Conservation (phyloP, 1,284 basidiomycete species). For the Malassezia pachydermatis region DNA sequence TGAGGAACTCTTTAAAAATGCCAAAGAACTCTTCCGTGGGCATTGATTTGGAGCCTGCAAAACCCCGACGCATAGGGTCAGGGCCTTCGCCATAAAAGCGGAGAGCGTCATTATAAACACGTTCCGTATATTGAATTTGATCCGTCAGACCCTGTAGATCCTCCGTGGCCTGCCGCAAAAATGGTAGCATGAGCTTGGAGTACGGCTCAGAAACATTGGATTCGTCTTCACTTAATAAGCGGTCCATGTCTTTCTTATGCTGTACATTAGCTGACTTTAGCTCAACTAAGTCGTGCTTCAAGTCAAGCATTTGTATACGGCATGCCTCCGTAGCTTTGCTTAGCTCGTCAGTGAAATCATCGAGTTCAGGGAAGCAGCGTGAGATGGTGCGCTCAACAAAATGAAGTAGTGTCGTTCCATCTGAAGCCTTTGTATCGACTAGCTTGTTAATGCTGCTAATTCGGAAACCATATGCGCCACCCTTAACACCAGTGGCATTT, state of each 20-base stretch:
- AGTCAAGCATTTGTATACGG: conserved; percentile 52
- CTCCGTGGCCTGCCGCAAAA: conserved; percentile 32
- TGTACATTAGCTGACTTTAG: conserved; percentile 43
- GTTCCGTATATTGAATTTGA: conserved; percentile 43
- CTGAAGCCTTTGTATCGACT: conserved; percentile 82
- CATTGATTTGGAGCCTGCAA: conserved; percentile 38
- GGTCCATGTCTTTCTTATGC: conserved; percentile 43
- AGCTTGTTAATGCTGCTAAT: conserved; percentile 96
- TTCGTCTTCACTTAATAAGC: conserved; percentile 41
- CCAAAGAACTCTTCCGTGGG: conserved; percentile 48
- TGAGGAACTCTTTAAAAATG: conserved; percentile 45
- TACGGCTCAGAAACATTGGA: conserved; percentile 42
- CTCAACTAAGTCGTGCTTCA: conserved; percentile 45
- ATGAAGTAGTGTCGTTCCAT: conserved; percentile 81
- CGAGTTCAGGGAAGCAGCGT: conserved; percentile 78
- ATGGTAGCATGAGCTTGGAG: conserved; percentile 46
- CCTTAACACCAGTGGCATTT: conserved; percentile 91
- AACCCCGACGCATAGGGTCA: conserved; percentile 42
- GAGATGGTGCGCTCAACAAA: conserved; percentile 83
- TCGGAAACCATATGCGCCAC: conserved; percentile 93
- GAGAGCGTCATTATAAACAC: conserved; percentile 40
- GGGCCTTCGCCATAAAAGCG: conserved; percentile 46
- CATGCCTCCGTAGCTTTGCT: conserved; percentile 82
- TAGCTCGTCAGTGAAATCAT: conserved; percentile 78
- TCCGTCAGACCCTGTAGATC: conserved; percentile 38